phyloP scores from a whole-genome alignment of 2,329 filamentous ascomycete genomes.

The Fusarium avenaceum region DNA sequence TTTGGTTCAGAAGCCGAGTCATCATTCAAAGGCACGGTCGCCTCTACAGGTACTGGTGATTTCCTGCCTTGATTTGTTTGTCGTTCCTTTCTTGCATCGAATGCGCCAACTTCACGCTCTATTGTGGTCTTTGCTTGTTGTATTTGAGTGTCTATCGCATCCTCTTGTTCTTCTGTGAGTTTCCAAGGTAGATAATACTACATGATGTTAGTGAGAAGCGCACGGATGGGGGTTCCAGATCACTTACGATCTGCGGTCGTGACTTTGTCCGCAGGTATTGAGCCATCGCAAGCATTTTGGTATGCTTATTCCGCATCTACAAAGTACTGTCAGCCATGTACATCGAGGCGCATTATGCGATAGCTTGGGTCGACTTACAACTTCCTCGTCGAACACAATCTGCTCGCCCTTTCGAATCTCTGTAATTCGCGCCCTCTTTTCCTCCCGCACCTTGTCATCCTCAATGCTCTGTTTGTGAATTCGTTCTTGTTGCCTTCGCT shows the following conservation, averaged over 20 bases:
- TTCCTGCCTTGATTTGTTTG: constrained; percentile 38
- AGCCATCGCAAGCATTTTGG: constrained; percentile 78
- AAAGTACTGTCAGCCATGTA: constrained; percentile 34
- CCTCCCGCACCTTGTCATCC: constrained; percentile 75
- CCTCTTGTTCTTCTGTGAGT: constrained; percentile 76
- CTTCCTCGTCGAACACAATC: constrained; percentile 79
- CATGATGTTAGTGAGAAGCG: constrained; percentile 19
- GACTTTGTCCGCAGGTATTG: constrained; percentile 79
- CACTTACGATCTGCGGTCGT: constrained; percentile 79
- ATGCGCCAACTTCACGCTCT: constrained; percentile 74
- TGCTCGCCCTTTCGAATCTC: constrained; percentile 76
- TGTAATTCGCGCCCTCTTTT: constrained; percentile 73
- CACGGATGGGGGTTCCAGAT: neutral
- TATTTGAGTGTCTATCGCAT: constrained; percentile 78
- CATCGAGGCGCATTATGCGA: neutral
- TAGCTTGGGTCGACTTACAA: constrained; percentile 67
- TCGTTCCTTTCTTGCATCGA: constrained; percentile 64
- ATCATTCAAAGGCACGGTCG: constrained; percentile 28
- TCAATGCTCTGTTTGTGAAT: constrained; percentile 79
- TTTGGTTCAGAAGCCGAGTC: constrained; percentile 21
- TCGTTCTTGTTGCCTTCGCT: constrained; percentile 83
- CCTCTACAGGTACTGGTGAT: constrained; percentile 23
- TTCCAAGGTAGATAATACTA: constrained; percentile 94
- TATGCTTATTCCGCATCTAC: constrained; percentile 83
- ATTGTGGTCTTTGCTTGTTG: constrained; percentile 73